A percentile compares a stretch with the other conserved stretches of the same genome.
Conservation (phyloP, 208 protist species). For the Acanthamoeba royreba region DNA sequence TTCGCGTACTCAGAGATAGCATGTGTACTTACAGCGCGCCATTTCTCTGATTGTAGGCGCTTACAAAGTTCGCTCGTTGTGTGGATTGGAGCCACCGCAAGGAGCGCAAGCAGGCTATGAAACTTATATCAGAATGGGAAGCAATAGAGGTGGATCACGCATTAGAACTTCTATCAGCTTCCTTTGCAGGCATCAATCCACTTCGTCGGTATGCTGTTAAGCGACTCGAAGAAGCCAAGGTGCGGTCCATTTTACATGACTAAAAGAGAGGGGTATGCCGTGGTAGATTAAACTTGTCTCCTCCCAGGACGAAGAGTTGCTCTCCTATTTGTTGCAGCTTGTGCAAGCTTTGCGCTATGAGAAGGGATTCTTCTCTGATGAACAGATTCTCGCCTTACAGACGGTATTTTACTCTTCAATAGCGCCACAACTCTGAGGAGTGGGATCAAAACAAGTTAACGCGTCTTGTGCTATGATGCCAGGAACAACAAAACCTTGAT, state of each 20-base stretch:
- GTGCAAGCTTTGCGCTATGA: conserved; percentile 52
- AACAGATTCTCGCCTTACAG: conserved; percentile 47
- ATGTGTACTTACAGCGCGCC: no score
- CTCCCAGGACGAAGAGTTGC: conserved; percentile 69
- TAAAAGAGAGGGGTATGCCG: background rate
- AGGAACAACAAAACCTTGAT: background rate
- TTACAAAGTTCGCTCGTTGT: conserved; percentile 89
- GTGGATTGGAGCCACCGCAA: conserved; percentile 86
- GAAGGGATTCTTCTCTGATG: background rate
- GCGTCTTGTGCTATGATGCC: background rate
- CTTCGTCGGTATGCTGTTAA: conserved; percentile 68
- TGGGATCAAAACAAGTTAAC: background rate
- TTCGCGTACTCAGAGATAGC: background rate
- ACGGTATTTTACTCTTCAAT: background rate
- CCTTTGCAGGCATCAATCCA: conserved; percentile 54
- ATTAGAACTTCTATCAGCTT: conserved; percentile 58
- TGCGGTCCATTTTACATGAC: no score
- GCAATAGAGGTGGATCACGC: conserved; percentile 61
- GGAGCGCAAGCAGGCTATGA: conserved; percentile 80
- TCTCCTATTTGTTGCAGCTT: conserved; percentile 72
- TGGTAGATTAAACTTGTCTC: background rate
- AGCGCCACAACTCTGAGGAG: background rate
- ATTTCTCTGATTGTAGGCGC: conserved; percentile 78
- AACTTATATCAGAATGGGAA: conserved; percentile 76
- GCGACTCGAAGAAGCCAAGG: conserved; percentile 37